Evolutionary conservation across 371 early-diverging fungal species (phyloP), one percentile per base, ranked within the genome.

Genomic region (Saksenaea vasiformis): DNA sequence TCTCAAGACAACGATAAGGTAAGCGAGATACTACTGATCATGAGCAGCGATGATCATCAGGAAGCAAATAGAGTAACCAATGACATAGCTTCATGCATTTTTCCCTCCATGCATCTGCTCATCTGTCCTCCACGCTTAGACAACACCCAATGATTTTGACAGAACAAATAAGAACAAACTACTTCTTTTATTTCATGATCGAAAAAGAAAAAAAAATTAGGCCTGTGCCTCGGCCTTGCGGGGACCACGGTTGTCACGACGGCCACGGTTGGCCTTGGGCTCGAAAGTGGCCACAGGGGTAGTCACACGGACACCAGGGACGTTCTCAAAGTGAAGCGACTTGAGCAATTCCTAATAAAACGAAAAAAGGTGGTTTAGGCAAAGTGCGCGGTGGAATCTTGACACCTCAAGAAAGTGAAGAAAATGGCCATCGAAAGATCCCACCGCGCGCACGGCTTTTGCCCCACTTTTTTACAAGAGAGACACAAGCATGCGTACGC

Each of bases 301-400:
- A 54, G 77, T 71, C 72, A 86, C 87, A 54, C 76, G 74, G 65
- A 91, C 83, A 67, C 90, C 87, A 41, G 85, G 66, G 70, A 92
- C 78, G 69, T 86, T 88, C 70, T 95, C 96, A 78, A 95, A 88
- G 94, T 93, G 92, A 73, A 96, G 84, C 60, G 93, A 85, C 90
- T 95, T 95, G 81, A 97, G 90, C 78, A 97, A 89, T 64, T 90
- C 93, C 92, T 93, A 79, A 37, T 63, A 24, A 59, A 60, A 56
- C n/a, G 54, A 62, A 54, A 56, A 31, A 61, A 57, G 44, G 17
- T 60, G 34, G 37, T 19, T 9, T 43, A 44, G 24, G 26, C 17
- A 17, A 53, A 56, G 51, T 54, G 38, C 61, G 63, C 66, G 70
- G 66, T 57, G 47, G 73, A 66, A 72, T 72, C 73, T 72, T 72